Evolutionary conservation across 306 rosid species (phyloP).

Genomic region (Sphenostylis stenocarpa): DNA sequence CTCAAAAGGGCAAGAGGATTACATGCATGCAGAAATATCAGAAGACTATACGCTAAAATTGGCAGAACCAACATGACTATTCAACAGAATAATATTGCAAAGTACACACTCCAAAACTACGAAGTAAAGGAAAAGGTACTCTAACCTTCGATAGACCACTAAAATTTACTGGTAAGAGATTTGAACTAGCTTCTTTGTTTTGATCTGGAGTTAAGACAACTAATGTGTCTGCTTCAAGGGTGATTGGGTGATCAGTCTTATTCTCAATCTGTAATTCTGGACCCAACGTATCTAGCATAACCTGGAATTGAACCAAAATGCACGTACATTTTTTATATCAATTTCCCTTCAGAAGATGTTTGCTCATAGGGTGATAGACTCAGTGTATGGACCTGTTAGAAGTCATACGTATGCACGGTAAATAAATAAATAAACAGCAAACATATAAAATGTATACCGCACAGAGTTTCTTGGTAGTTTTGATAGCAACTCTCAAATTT

Average conservation of each 20-base stretch:
- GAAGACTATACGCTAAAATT: neutral
- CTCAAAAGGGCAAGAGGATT: neutral
- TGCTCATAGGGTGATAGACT: neutral
- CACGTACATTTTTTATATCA: neutral
- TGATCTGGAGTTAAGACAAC: conserved; percentile 81
- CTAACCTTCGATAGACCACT: conserved; percentile 78
- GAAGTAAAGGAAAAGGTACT: neutral
- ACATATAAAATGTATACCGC: conserved; percentile 50
- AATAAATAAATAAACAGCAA: neutral
- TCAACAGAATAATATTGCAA: neutral
- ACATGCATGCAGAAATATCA: neutral
- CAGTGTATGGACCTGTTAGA: neutral
- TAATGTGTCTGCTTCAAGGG: conserved; percentile 66
- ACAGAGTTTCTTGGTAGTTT: conserved; percentile 67
- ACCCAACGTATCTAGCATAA: conserved; percentile 89
- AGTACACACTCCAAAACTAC: neutral
- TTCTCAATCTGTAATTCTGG: conserved; percentile 84
- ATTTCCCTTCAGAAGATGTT: conserved; percentile 14
- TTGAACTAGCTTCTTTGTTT: conserved; percentile 65
- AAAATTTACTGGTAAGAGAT: conserved; percentile 75
- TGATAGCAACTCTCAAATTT: conserved; percentile 67
- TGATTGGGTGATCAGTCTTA: conserved; percentile 60
- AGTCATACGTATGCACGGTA: neutral
- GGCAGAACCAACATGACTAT: neutral
- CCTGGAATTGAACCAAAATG: conserved; percentile 47